These are phyloP conservation scores for Boletellus emodensis DNA, from an alignment of 768 basidiomycete genomes.

Conservation along the genomic window DNA sequence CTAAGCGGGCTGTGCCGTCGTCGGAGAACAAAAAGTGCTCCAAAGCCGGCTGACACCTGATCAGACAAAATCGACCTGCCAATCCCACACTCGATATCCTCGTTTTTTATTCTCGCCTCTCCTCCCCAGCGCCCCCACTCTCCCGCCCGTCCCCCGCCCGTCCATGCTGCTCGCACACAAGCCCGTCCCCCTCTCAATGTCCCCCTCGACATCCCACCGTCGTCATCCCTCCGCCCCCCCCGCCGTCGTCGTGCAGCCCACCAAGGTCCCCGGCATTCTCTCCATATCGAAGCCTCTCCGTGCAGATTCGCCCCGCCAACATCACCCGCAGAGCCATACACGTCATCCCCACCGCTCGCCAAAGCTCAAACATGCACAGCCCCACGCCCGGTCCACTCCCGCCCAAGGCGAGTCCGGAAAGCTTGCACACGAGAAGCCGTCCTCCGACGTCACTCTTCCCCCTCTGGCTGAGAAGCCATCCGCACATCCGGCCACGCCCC, in stretches of 20 bases:
- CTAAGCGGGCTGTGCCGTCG: constrained; percentile 27
- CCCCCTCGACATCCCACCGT: constrained; percentile 42
- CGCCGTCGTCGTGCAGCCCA: constrained; percentile 65
- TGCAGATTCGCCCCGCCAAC: constrained; percentile 32
- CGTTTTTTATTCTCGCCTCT: constrained; percentile 17
- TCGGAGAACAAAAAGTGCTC: constrained; percentile 34
- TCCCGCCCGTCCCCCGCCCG: background rate
- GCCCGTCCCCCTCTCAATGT: constrained; percentile 31
- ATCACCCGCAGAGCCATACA: constrained; percentile 34
- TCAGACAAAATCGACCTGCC: constrained; percentile 24
- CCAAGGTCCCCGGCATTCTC: constrained; percentile 69
- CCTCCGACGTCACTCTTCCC: constrained; percentile 31
- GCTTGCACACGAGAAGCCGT: constrained; percentile 24
- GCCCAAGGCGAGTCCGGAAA: constrained; percentile 31
- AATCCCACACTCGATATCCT: constrained; percentile 29
- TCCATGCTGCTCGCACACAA: constrained; percentile 43
- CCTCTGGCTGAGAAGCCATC: constrained; percentile 29
- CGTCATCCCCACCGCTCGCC: constrained; percentile 35
- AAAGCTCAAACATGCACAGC: constrained; percentile 31
- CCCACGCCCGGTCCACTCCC: constrained; percentile 18
- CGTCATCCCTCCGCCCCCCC: constrained; percentile 69
- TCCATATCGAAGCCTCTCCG: constrained; percentile 58
- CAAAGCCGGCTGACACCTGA: constrained; percentile 29
- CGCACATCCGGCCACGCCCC: constrained; percentile 12
- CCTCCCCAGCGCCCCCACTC: background rate